Base-by-base conservation (phyloP, 352 stramenopile species). In the Phytopythium oedochilum region DNA sequence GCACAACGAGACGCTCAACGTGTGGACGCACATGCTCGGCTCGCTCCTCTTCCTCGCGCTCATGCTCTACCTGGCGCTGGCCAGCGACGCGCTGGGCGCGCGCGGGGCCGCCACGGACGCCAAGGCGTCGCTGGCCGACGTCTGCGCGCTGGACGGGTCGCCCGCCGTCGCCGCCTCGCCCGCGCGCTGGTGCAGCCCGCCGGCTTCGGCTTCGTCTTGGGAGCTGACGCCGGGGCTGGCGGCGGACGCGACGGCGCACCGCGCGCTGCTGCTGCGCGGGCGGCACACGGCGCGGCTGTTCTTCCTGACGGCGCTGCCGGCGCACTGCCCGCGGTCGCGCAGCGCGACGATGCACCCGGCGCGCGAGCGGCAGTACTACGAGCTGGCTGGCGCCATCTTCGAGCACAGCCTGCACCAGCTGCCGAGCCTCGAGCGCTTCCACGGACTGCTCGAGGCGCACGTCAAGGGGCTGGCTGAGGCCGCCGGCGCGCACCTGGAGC, bases 1-100 rank as follows among this genome's bases (percentile, higher is more conserved):
- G 57, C 86, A 95, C 71, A 95, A 95, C 57, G 86, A 95, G 62
- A 95, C 86, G 49, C 73, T 91, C 43, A 95, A 95, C 59, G 82
- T 95, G 22, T 95, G 86, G 86, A 94, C 81, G 54, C 86, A 95
- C 61, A 88, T 92, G 47, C 69, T 92, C 22, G 86, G 86, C 38
- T 92, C 81, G 45, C 79, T 92, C 60, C 90, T 92, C 67, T 95
- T 95, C 53, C 64, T 87, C 34, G 68, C 68, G 54, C 75, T 94
- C 61, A 88, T 94, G 66, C 44, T 76, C 18, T 91, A 92, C 61
- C 66, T 92, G 31, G 62, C 81, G 61, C 67, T 91, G 23, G 82
- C 71, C 23, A 72, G 66, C 47, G 69, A 72, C 43, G 74, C 70
- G 57, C 64, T 91, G 12, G 59, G 55, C 6, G 50, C 31, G 2